phyloP scores from a whole-genome alignment of 1,139 yeast species.

The Suhomyces yuchorum region DNA sequence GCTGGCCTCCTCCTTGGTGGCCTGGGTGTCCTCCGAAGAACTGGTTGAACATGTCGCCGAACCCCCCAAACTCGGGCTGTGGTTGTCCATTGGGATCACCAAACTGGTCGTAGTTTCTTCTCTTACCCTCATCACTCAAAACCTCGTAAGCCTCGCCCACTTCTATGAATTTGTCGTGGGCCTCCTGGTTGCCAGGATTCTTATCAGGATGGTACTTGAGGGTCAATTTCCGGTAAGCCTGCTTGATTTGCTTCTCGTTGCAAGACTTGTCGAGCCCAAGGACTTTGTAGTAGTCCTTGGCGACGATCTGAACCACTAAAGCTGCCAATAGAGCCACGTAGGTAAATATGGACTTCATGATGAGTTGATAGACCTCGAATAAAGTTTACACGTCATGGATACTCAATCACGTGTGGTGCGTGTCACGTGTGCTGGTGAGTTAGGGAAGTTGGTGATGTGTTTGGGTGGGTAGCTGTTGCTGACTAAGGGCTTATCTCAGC shows the following conservation, averaged over 20 bases:
- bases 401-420: not conserved
- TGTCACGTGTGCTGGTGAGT: constrained; percentile 2
- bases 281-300: constrained; percentile 40
- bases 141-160: constrained; percentile 95
- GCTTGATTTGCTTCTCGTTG: constrained; percentile 77
- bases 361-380: not conserved
- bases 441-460: too few relatives aligned
- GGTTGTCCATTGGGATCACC: constrained; percentile 79
- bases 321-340: constrained; percentile 7
- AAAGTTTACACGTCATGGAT: constrained; percentile 9
- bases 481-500: too few relatives aligned
- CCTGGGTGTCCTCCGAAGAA: constrained; percentile 67
- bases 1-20: constrained; percentile 20
- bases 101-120: constrained; percentile 69
- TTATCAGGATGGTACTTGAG: constrained; percentile 95
- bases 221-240: constrained; percentile 81
- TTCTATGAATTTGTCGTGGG: constrained; percentile 84
- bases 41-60: constrained; percentile 70
- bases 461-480: too few relatives aligned
- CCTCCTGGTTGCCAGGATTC: constrained; percentile 70
- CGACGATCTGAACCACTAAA: constrained; percentile 8
- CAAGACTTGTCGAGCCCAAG: constrained; percentile 75
- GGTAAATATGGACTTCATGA: constrained; percentile 8
- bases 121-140: constrained; percentile 72
- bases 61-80: constrained; percentile 26